A percentile compares a stretch with the other conserved stretches of the same genome.
Conservation (phyloP, 2,329 filamentous ascomycete genomes). For the Alternaria consortialis region DNA sequence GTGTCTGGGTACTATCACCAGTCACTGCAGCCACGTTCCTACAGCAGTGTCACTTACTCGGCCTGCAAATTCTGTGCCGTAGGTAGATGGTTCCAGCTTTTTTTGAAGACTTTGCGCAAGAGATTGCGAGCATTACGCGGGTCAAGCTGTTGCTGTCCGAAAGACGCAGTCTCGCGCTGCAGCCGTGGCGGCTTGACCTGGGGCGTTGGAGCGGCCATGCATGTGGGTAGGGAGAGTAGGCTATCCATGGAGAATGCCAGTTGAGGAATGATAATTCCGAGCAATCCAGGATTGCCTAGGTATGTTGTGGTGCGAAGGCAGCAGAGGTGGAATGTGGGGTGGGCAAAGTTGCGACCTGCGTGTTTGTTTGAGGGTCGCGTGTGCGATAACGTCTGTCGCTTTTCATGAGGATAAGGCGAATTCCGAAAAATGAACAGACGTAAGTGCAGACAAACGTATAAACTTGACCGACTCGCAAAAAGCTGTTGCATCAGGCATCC, state of each 20-base stretch:
- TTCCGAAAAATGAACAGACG: not conserved
- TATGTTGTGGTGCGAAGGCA: not conserved
- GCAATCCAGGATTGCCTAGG: not conserved
- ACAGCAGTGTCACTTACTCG: not conserved
- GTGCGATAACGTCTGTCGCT: not conserved
- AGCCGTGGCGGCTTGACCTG: not conserved
- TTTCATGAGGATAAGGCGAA: not conserved
- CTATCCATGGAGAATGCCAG: not conserved
- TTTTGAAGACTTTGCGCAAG: slow-evolving; percentile 10
- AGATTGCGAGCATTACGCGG: slow-evolving; percentile 11
- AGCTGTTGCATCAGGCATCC: not conserved
- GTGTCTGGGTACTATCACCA: slow-evolving; percentile 1
- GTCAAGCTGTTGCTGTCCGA: not conserved
- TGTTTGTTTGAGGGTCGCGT: not conserved
- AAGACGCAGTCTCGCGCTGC: slow-evolving; percentile 3
- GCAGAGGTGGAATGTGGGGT: not conserved
- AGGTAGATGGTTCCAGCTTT: not conserved
- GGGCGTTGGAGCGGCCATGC: slow-evolving; percentile 1
- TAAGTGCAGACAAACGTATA: not conserved
- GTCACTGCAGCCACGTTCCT: not conserved
- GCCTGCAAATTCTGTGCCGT: not conserved
- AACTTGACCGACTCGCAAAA: not conserved
- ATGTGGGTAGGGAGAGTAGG: not conserved
- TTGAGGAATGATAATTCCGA: not conserved
- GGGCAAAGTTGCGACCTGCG: not conserved